Conservation (phyloP, 2,329 filamentous ascomycete species). For the Fusarium drepaniforme region DNA sequence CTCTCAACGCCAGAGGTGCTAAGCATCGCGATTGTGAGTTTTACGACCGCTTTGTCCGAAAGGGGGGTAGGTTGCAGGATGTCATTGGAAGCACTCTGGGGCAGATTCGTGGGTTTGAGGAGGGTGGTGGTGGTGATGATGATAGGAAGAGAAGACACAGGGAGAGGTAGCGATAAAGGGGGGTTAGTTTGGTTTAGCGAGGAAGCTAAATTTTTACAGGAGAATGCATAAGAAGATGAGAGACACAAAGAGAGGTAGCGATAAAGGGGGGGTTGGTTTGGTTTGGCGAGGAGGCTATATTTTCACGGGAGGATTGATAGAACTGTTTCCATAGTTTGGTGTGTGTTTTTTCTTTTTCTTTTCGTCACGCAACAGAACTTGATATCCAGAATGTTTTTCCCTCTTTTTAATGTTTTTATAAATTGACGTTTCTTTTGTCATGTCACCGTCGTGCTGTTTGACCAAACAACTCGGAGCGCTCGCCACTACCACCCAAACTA, state of each 20-base stretch:
- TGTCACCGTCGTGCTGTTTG: slow-evolving; percentile 15
- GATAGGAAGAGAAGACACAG: slow-evolving; percentile 25
- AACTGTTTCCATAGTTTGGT: background rate
- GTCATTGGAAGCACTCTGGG: slow-evolving; percentile 41
- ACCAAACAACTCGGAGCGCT: slow-evolving; percentile 11
- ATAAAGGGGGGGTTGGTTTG: background rate
- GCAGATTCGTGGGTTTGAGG: slow-evolving; percentile 37
- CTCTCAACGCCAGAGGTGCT: slow-evolving; percentile 36
- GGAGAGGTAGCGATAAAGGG: slow-evolving; percentile 15
- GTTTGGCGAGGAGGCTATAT: slow-evolving; percentile 7
- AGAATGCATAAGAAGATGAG: slow-evolving; percentile 19
- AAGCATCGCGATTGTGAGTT: slow-evolving; percentile 42
- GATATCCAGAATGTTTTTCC: slow-evolving; percentile 20
- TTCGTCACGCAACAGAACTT: background rate
- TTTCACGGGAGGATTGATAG: background rate
- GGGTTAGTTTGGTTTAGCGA: background rate
- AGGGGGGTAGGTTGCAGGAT: slow-evolving; percentile 42
- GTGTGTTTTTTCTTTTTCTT: background rate
- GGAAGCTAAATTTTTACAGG: slow-evolving; percentile 4
- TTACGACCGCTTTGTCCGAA: slow-evolving; percentile 42
- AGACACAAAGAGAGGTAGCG: slow-evolving; percentile 18
- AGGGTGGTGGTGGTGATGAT: slow-evolving; percentile 25
- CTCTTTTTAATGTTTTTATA: background rate
- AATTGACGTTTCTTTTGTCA: background rate
- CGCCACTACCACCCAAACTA: background rate